Evolutionary conservation across 805 yeast species (phyloP).

Genomic region (Yarrowia sp.): DNA sequence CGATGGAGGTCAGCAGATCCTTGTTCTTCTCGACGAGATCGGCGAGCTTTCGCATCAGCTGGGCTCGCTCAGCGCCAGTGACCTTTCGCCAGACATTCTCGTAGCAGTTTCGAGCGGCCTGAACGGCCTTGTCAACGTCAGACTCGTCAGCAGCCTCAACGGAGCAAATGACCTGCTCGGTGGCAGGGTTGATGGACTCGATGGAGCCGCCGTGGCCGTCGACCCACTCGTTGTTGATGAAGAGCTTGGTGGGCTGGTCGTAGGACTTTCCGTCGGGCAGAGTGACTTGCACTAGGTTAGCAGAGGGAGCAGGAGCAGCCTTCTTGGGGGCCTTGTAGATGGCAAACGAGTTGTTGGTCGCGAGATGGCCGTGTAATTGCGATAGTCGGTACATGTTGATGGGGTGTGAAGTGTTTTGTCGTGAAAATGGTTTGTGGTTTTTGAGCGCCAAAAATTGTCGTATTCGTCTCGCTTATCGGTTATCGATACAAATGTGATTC

Average conservation of each 20-base stretch:
- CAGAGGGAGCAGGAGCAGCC: neutral
- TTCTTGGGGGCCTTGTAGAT: slow-evolving; percentile 35
- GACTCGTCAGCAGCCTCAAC: slow-evolving; percentile 78
- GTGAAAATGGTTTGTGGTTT: too few relatives aligned
- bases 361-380: slow-evolving; percentile 5
- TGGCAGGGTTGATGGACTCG: slow-evolving; percentile 70
- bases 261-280: slow-evolving; percentile 74
- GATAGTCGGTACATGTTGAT: slow-evolving; percentile 20
- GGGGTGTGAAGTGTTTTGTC: neutral
- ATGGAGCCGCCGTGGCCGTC: slow-evolving; percentile 64
- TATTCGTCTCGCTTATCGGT: too few relatives aligned
- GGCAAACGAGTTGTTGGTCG: slow-evolving; percentile 11
- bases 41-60: slow-evolving; percentile 72
- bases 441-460: too few relatives aligned
- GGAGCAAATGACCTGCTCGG: slow-evolving; percentile 71
- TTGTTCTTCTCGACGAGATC: slow-evolving; percentile 75
- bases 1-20: slow-evolving; percentile 78
- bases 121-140: slow-evolving; percentile 85
- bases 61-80: slow-evolving; percentile 73
- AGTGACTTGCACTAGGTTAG: slow-evolving; percentile 42
- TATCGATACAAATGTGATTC: too few relatives aligned
- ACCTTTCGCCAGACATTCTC: slow-evolving; percentile 69
- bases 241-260: slow-evolving; percentile 82
- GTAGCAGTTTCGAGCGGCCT: slow-evolving; percentile 83
- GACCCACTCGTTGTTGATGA: slow-evolving; percentile 80